A percentile compares a stretch with the other conserved stretches of the same genome.
These are phyloP conservation scores for Nannizzia gypsea DNA, from an alignment of 2,329 filamentous ascomycete species.

Conservation along the genomic window DNA sequence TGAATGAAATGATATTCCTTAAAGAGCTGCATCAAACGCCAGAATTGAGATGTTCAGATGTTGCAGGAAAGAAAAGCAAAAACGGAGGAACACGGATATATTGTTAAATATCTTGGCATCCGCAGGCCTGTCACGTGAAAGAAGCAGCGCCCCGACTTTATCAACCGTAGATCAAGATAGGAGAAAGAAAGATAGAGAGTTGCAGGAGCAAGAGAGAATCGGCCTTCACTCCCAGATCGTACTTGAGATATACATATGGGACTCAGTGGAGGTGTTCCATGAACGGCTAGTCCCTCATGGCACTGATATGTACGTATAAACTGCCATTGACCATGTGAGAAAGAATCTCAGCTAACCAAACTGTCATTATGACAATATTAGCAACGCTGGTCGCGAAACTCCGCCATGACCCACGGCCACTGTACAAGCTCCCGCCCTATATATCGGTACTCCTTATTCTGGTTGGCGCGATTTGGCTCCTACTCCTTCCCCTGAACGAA, in stretches of 20 bases:
- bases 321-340: background rate
- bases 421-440: slow-evolving; percentile 64
- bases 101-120: background rate
- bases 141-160: background rate
- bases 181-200: background rate
- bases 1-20: background rate
- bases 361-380: slow-evolving; percentile 8
- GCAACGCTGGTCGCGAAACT: slow-evolving; percentile 39
- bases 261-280: slow-evolving; percentile 18
- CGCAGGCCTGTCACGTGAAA: background rate
- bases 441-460: slow-evolving; percentile 74
- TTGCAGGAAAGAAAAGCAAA: background rate
- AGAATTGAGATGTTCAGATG: background rate
- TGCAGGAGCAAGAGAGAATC: background rate
- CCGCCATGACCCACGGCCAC: slow-evolving; percentile 66
- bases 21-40: background rate
- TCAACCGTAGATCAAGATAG: background rate
- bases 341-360: background rate
- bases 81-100: background rate
- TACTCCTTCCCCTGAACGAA: slow-evolving; percentile 76
- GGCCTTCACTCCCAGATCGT: background rate
- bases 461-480: slow-evolving; percentile 77
- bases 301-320: slow-evolving; percentile 29
- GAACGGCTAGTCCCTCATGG: slow-evolving; percentile 25
- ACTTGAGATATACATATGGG: slow-evolving; percentile 3